Evolutionary conservation across 2,329 filamentous ascomycete genomes (phyloP), one percentile per base, ranked within the genome.

Genomic region (Pezicula neosporulosa): DNA sequence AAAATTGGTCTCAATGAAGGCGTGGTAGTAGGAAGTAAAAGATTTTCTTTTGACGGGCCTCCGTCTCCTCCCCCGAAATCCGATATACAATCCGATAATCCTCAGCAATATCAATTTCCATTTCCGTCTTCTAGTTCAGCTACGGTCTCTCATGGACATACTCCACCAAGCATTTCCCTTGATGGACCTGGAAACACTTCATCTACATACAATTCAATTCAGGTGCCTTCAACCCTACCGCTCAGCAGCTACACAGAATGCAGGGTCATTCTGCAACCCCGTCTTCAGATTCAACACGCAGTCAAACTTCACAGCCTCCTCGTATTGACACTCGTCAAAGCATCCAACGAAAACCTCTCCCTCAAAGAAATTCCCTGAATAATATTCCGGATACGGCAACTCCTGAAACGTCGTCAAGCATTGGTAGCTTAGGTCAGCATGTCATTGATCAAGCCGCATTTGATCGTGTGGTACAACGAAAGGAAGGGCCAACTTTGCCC

Each of bases 291-390:
- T 60, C 56, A 42, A 59, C 47, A 36, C 37, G 52, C 24, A 64
- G 56, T 46, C 50, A 45, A 38, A 16, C 39, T 16, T 51, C 56
- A 27, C 57, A 60, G 28, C 49, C 46, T 44, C 35, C 56, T 47
- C 60, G 53, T 33, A 53, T 74, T 13, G 70, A 74, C 50, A 72
- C 72, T 19, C 68, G 66, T n/a, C 72, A 70, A 48, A 68, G 71
- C 33, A 69, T 79, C 39, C 68, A 70, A 47, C 71, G 80, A 54
- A 83, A 83, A 60, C 78, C 80, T 21, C 58, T 82, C 12, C 75
- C 77, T 21, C 59, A 64, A n/a, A 70, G 72, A 46, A 47, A 38
- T 62, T 60, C 63, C 62, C 55, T 64, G 67, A 63, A 69, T 67
- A 52, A 71, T 63, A 62, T 60, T 66, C 48, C 70, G 70, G 54